Base-by-base conservation (phyloP, 768 basidiomycete species). In the Lactifluus echinatus region DNA sequence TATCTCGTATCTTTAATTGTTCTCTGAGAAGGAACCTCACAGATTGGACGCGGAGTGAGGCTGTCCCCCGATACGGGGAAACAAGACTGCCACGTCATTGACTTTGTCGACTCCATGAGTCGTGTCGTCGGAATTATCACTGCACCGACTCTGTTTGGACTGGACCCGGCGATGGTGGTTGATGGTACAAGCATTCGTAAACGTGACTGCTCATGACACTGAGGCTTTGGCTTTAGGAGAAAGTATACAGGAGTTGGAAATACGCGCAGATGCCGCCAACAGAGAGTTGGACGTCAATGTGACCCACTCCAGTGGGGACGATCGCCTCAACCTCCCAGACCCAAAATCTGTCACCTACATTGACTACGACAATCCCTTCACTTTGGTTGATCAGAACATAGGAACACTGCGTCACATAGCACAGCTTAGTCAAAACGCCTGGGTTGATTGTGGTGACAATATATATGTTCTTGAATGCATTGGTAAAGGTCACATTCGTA, bases 41-140 rank as follows among this genome's bases (percentile, higher is more conserved):
- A 93, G 92, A 90, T 97, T 57, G 94, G 94, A 3, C 79, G 94
- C 56, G 94, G 94, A 24, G 88, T 97, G 81, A 77, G 94, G 57
- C 77, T 88, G 29, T 93, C 89, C 2, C 87, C 89, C 8, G 67
- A 67, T 8, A 92, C 89, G 0, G 87, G 83, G 50, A 98, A 98
- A 70, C 63, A 68, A 44, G 83, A 95, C 66, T 97, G 94, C 68
- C 82, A 79, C 12, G 82, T 97, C 56, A 88, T 98, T 61, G 94
- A 98, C 67, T 87, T 96, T 61, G 91, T 93, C 15, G 92, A 94
- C 66, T 85, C 81, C 37, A 74, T 80, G 21, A 74, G 73, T 36
- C 79, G 85, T 8, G 79, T 91, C 3, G 68, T 78, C 8, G 90
- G 91, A 11, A 74, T 93, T 26, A 73, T 93, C 24, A 89, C 84